phyloP scores from a whole-genome alignment of 129 eudicot species.

The Mikania micrantha region DNA sequence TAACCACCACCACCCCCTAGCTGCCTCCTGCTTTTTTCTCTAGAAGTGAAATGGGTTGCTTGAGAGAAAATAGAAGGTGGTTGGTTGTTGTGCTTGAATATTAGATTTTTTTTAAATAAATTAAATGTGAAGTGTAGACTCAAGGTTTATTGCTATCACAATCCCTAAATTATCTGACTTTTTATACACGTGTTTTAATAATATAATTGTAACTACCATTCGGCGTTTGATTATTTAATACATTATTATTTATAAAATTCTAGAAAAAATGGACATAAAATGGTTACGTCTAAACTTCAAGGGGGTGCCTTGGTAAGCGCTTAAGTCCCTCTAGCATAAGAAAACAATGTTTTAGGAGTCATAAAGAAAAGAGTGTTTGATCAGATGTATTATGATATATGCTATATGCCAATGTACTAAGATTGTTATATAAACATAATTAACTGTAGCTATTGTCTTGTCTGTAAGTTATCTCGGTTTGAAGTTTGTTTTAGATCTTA shows the following conservation, averaged over 20 bases:
- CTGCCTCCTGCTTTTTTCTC: not conserved
- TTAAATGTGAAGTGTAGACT: not conserved
- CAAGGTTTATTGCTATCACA: not conserved
- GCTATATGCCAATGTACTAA: slow-evolving; percentile 13
- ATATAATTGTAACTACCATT: not conserved
- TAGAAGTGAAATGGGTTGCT: not conserved
- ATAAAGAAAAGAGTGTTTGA: not conserved
- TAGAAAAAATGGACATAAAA: not conserved
- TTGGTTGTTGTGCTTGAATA: not conserved
- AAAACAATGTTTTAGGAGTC: slow-evolving; percentile 13
- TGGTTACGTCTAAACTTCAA: not conserved
- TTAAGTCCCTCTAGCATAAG: not conserved
- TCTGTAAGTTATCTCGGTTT: slow-evolving; percentile 3
- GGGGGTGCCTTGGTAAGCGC: too few species aligned
- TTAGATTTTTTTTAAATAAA: not conserved
- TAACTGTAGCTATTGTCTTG: slow-evolving; percentile 4
- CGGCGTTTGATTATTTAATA: not conserved
- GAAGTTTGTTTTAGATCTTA: not conserved
- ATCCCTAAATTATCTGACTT: not conserved
- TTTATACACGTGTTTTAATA: not conserved
- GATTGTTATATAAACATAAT: not conserved
- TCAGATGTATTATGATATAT: not conserved
- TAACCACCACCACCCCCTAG: not conserved
- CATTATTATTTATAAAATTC: not conserved
- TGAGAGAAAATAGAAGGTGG: not conserved